Conservation (phyloP, 805 yeast genomes). For the Starmerella tilneyi region DNA sequence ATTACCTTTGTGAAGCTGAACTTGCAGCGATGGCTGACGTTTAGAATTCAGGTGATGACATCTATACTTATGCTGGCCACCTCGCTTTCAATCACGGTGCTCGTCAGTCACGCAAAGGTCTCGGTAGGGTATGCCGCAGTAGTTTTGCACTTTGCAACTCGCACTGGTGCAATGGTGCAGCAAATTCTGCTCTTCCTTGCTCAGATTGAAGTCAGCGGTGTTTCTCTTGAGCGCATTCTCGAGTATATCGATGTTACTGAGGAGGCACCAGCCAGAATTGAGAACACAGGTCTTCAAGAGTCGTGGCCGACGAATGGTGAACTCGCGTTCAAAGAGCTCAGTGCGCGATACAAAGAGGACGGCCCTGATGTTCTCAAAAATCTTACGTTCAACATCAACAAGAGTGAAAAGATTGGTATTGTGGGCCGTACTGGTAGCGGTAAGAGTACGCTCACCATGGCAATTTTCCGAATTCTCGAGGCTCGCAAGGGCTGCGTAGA, state of each 20-base stretch:
- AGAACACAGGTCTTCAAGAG: constrained; percentile 53
- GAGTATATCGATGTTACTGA: constrained; percentile 67
- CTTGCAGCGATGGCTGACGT: constrained; percentile 87
- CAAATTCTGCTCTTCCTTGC: constrained; percentile 91
- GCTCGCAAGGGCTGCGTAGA: constrained; percentile 54
- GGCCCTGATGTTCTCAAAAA: constrained; percentile 67
- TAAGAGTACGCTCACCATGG: constrained; percentile 72
- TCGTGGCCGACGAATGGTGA: constrained; percentile 69
- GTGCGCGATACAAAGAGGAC: constrained; percentile 70
- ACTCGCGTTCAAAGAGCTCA: constrained; percentile 57
- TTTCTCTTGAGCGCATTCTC: constrained; percentile 70
- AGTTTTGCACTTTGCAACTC: constrained; percentile 74
- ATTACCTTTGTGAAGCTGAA: constrained; percentile 63
- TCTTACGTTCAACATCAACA: constrained; percentile 50
- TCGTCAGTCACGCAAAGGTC: constrained; percentile 48
- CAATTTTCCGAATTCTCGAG: constrained; percentile 77
- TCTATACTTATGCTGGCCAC: constrained; percentile 70
- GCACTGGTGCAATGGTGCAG: constrained; percentile 73
- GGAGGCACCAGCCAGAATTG: constrained; percentile 75
- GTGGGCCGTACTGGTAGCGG: constrained; percentile 98
- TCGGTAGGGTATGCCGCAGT: constrained; percentile 85
- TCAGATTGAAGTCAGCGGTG: constrained; percentile 86
- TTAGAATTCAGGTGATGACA: constrained; percentile 74
- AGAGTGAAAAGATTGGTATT: constrained; percentile 80
- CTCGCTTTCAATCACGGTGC: constrained; percentile 59